phyloP scores from a whole-genome alignment of 169 alveolate species.

The Plasmodium gonderi region DNA sequence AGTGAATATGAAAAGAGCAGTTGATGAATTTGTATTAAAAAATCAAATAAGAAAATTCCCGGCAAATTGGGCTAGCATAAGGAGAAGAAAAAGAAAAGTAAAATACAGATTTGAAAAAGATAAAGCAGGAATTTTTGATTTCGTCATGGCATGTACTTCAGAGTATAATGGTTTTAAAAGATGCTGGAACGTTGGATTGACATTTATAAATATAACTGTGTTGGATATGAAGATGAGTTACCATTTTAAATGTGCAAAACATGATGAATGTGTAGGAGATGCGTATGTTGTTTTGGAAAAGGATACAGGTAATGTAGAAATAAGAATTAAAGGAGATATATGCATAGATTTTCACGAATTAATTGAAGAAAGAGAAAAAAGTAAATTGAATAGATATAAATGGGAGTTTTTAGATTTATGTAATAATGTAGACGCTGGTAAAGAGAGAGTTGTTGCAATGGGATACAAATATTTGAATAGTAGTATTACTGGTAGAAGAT shows the following conservation, averaged over 20 bases:
- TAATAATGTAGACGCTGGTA: conserved; percentile 8
- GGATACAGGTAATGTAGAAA: background rate
- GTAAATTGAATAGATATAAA: background rate
- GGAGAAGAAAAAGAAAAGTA: background rate
- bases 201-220: background rate
- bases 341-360: conserved; percentile 23
- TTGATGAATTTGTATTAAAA: background rate
- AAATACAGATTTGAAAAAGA: background rate
- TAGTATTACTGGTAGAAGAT: conserved; percentile 25
- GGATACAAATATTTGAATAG: conserved; percentile 44
- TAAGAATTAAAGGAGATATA: background rate
- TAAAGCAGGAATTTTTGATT: background rate
- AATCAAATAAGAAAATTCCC: background rate
- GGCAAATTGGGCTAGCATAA: background rate
- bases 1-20: background rate
- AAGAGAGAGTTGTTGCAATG: conserved; percentile 18
- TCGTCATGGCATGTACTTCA: background rate
- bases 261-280: conserved; percentile 2
- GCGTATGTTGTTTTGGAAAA: background rate
- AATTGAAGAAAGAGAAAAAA: background rate
- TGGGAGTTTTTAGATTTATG: conserved; percentile 26
- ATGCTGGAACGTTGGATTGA: background rate
- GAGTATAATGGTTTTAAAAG: background rate
- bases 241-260: background rate
- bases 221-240: background rate